Conservation (phyloP, 257 asterid species). For the Solanum bulbocastanum region DNA sequence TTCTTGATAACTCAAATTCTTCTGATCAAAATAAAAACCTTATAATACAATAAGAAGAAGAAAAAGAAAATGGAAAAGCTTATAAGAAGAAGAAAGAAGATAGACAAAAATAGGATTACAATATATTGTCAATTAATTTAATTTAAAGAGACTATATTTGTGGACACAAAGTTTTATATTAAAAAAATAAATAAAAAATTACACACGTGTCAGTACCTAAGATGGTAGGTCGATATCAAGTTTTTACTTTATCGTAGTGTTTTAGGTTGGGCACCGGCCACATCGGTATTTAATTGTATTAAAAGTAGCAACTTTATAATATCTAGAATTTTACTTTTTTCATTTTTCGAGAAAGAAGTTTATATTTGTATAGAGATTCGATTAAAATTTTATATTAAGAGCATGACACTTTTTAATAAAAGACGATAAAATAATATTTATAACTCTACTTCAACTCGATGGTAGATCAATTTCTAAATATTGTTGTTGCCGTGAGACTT, state of each 20-base stretch:
- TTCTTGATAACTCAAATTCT: background rate
- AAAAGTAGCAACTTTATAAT: background rate
- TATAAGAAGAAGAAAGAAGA: background rate
- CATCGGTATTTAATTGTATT: background rate
- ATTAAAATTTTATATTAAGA: background rate
- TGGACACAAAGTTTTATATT: background rate
- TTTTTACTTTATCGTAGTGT: background rate
- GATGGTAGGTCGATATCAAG: background rate
- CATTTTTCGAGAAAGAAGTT: background rate
- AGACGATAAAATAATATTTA: background rate
- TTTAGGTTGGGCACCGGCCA: background rate
- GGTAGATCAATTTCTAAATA: background rate
- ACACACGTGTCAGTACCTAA: background rate
- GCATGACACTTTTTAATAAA: background rate
- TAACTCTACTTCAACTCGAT: background rate
- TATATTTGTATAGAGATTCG: rapidly evolving
- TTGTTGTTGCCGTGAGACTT: background rate
- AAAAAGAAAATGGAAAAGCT: background rate
- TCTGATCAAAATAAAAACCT: background rate
- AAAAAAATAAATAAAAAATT: background rate
- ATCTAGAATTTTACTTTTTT: background rate
- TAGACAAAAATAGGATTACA: background rate
- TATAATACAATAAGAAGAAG: background rate
- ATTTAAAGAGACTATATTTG: background rate
- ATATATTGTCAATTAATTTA: background rate